phyloP scores from a whole-genome alignment of 2,329 filamentous ascomycete genomes.

The Pyrenochaeta sp. region DNA sequence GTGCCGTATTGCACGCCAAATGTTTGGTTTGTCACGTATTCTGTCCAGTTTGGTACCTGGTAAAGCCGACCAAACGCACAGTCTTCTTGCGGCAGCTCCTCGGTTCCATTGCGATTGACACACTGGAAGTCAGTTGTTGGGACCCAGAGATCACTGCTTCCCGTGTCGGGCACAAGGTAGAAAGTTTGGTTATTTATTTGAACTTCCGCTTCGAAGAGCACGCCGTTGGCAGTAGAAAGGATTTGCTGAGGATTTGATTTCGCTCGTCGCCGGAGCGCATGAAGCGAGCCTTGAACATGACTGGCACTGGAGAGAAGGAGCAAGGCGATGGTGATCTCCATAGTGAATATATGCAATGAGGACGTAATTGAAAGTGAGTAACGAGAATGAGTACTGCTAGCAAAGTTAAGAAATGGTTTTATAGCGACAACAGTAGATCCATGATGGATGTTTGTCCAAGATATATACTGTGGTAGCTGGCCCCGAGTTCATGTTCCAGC shows the following conservation, averaged over 20 bases:
- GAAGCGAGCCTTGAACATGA: background rate
- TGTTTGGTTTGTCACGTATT: constrained; percentile 5
- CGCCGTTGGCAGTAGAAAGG: background rate
- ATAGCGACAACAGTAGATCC: too few species aligned
- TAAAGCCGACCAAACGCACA: constrained; percentile 3
- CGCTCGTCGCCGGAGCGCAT: background rate
- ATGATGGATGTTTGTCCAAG: too few species aligned
- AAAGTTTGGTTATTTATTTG: constrained; percentile 5
- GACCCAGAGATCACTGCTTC: constrained; percentile 7
- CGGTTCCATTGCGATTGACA: background rate
- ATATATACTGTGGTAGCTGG: too few species aligned
- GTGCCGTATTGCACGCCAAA: constrained; percentile 6
- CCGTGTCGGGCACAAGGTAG: constrained; percentile 4
- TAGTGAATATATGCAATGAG: too few species aligned
- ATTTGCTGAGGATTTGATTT: background rate
- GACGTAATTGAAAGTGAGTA: too few species aligned
- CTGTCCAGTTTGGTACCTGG: constrained; percentile 4
- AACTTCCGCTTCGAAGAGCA: background rate
- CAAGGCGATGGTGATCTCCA: too few species aligned
- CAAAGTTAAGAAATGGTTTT: too few species aligned
- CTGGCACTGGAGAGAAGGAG: background rate
- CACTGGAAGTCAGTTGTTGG: background rate
- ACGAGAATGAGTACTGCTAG: too few species aligned
- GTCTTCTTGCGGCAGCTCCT: constrained; percentile 1
- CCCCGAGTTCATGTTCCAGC: too few species aligned